phyloP scores from a whole-genome alignment of 1,139 yeast genomes.

The Nakaseomyces glabratus region DNA sequence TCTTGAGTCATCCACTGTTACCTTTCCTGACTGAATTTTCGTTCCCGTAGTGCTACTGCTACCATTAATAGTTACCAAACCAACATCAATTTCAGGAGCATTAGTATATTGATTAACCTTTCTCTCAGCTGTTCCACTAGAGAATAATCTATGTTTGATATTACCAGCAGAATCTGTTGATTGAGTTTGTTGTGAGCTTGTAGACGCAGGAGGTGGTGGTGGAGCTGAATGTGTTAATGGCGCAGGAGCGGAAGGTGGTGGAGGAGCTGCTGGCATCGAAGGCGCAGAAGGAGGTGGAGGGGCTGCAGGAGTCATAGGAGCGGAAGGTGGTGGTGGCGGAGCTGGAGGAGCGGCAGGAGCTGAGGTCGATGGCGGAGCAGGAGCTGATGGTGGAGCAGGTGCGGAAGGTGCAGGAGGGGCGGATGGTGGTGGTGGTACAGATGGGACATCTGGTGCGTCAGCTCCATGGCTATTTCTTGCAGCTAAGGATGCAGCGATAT shows the following conservation, averaged over 20 bases:
- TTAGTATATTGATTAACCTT: constrained; percentile 17
- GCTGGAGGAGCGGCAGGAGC: constrained; percentile 16
- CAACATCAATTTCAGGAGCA: constrained; percentile 33
- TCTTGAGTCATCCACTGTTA: constrained; percentile 61
- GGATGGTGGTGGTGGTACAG: constrained; percentile 18
- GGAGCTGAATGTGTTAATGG: constrained; percentile 18
- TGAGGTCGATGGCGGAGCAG: constrained; percentile 12
- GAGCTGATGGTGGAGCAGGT: constrained; percentile 18
- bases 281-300: constrained; percentile 12
- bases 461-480: constrained; percentile 21
- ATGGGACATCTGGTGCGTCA: constrained; percentile 18
- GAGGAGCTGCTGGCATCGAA: constrained; percentile 11
- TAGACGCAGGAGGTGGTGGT: constrained; percentile 16
- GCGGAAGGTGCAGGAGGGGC: constrained; percentile 20
- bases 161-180: constrained; percentile 20
- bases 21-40: constrained; percentile 35
- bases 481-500: constrained; percentile 21
- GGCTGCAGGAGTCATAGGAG: constrained; percentile 19
- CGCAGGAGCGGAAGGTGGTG: constrained; percentile 20
- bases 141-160: constrained; percentile 28
- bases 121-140: constrained; percentile 19
- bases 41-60: constrained; percentile 34
- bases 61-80: constrained; percentile 28
- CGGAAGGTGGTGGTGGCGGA: constrained; percentile 23
- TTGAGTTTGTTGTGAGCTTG: constrained; percentile 16